Evolutionary conservation across 2,329 filamentous ascomycete genomes (phyloP), one percentile per base, ranked within the genome.

Genomic region (Paracorniculantispora psalliotae): DNA sequence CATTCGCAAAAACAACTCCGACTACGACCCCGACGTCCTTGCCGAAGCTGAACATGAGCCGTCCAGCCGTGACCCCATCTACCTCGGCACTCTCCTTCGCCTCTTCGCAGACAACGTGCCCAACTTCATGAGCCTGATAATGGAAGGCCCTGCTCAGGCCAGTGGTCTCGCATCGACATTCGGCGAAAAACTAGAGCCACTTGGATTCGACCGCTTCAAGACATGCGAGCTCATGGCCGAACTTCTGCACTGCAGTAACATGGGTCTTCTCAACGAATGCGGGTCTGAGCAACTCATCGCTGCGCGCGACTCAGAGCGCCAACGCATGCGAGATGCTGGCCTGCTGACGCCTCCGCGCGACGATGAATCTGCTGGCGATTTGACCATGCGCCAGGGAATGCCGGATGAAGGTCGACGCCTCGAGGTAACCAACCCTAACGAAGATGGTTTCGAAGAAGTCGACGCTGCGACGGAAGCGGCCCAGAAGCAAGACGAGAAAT

Each of bases 161-260:
- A 84, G 88, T 48, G 86, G 88, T 60, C 78, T 97, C 39, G 88
- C 86, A 66, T 93, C 92, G 2, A 94, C 94, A 0, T 99, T 96
- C 78, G 92, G 92, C 55, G 85, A 87, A 48, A 90, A 89, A 72
- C 92, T 99, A 55, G 92, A 97, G 72, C 93, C 94, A 4, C 81
- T 99, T 10, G 94, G 94, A 2, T 99, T 99, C 69, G 94, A 99
- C 73, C 84, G 94, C 21, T 99, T 99, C 80, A 99, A 99, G 79
- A 97, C 94, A 0, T 99, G 94, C 73, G 94, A 99, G 74, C 80
- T 99, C 61, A 97, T 99, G 94, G 94, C 94, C 1, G 94, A 99
- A 73, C 79, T 99, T 47, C 77, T 99, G 41, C 94, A 99, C 73
- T 99, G 94, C 75, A 97, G 93, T 72, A 99, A 99, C 71, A 99